Evolutionary conservation across 192 early-diverging fungal species (phyloP), one percentile per base, ranked within the genome.

Genomic region (Phlyctochytrium planicorne): DNA sequence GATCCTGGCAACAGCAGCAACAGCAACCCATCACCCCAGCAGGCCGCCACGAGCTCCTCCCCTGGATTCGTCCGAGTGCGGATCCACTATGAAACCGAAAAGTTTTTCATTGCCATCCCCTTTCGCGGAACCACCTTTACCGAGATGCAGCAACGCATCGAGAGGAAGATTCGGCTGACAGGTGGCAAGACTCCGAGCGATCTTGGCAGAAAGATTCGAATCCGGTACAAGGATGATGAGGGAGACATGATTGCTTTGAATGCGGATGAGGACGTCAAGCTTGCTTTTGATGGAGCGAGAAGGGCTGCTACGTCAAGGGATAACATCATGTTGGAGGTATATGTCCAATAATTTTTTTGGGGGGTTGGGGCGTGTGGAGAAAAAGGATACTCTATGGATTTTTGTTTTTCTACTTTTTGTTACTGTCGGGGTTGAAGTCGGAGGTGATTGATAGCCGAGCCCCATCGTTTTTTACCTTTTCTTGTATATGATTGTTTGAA

Each of bases 141-240:
- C 53, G 94, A 95, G 59, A 72, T 98, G 57, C 79, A 87, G 33
- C 84, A 88, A 35, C 81, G 88, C 20, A 91, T 98, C 16, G 95
- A 96, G 71, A 82, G 92, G 37, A 98, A 98, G 71, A 91, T 97
- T 67, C 83, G 89, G 59, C 78, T 94, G 17, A 14, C 10, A 14
- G 36, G 87, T 82, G 30, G 80, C 79, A 47, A 47, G 40, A 30
- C 81, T 79, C 24, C 52, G 29, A 53, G 69, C 20, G 52, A 66
- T 27, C 72, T 76, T 24, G 73, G 75, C 56, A 80, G 72, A 57
- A 79, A 74, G 55, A 76, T 81, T 55, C 90, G 69, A 47, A 88
- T 98, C 62, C 85, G 87, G 71, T 98, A 98, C 72, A 85, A 89
- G 68, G 94, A 98, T 70, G 94, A 96, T 75, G 96, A 96, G 69